phyloP scores from a whole-genome alignment of 805 yeast genomes.

The Cyberlindnera subsufficiens region DNA sequence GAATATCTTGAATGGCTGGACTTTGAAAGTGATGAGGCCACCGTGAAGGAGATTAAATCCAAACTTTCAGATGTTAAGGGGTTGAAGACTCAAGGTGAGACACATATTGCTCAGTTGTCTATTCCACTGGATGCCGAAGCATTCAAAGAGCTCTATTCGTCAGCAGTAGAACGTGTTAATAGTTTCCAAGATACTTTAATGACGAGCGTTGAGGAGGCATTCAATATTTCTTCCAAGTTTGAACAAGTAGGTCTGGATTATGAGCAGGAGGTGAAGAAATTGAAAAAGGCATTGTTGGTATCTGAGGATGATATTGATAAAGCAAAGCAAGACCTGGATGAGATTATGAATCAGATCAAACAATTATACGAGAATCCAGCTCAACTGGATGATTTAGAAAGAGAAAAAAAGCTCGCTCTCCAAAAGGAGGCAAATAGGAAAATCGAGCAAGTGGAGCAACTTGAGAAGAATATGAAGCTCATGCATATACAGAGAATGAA shows the following conservation, averaged over 20 bases:
- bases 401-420: constrained; percentile 29
- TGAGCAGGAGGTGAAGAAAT: constrained; percentile 42
- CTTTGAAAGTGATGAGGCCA: constrained; percentile 53
- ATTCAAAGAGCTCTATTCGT: constrained; percentile 36
- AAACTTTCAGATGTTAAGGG: constrained; percentile 24
- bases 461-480: constrained; percentile 18
- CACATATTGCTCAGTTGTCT: constrained; percentile 34
- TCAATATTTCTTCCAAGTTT: constrained; percentile 36
- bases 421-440: constrained; percentile 22
- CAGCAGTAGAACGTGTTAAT: constrained; percentile 36
- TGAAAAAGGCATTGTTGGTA: constrained; percentile 3
- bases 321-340: constrained; percentile 20
- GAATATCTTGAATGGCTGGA: constrained; percentile 75
- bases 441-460: constrained; percentile 25
- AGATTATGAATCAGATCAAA: constrained; percentile 24
- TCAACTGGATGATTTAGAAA: constrained; percentile 11
- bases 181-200: constrained; percentile 39
- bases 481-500: constrained; percentile 26
- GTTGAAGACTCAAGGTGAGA: constrained; percentile 28
- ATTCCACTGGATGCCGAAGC: constrained; percentile 43
- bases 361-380: constrained; percentile 21
- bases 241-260: constrained; percentile 43
- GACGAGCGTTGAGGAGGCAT: constrained; percentile 40
- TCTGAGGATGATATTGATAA: constrained; percentile 21
- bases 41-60: constrained; percentile 30